phyloP scores from a whole-genome alignment of 2,329 filamentous ascomycete species.

The Aphanocladium album region DNA sequence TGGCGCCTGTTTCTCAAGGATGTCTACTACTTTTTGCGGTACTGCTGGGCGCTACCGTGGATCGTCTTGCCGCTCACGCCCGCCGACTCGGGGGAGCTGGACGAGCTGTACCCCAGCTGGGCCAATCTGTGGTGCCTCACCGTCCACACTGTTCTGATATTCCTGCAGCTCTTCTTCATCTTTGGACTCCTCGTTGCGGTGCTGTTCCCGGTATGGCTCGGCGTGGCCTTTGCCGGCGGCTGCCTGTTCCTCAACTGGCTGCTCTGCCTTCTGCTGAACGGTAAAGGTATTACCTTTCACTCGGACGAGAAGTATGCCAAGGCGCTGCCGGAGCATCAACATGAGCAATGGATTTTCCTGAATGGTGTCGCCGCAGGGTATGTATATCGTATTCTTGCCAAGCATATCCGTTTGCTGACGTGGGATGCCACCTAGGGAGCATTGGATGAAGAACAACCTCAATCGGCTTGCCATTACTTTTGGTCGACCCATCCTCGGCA shows the following conservation, averaged over 20 bases:
- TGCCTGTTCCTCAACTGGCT: constrained; percentile 48
- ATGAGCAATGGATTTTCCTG: constrained; percentile 75
- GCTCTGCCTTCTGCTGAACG: constrained; percentile 48
- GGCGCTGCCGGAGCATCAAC: constrained; percentile 42
- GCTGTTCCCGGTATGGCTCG: constrained; percentile 45
- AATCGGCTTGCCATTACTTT: constrained; percentile 69
- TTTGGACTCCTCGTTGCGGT: constrained; percentile 49
- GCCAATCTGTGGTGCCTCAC: constrained; percentile 53
- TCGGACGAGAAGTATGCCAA: constrained; percentile 51
- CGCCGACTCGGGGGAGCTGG: constrained; percentile 47
- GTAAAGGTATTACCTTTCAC: constrained; percentile 41
- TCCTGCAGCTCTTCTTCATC: constrained; percentile 58
- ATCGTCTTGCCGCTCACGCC: constrained; percentile 55
- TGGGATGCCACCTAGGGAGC: constrained; percentile 34
- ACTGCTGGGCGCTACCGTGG: constrained; percentile 53
- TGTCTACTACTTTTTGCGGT: constrained; percentile 50
- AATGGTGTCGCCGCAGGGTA: constrained; percentile 66
- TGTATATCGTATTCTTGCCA: constrained; percentile 20
- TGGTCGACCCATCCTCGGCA: constrained; percentile 62
- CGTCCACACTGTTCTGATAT: constrained; percentile 53
- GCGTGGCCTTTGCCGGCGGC: constrained; percentile 30
- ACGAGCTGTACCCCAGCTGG: constrained; percentile 58
- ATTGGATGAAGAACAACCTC: constrained; percentile 67
- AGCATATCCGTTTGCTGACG: constrained; percentile 12
- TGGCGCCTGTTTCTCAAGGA: constrained; percentile 47